phyloP scores from a whole-genome alignment of 345 rosid species.

The Geranium brycei region DNA sequence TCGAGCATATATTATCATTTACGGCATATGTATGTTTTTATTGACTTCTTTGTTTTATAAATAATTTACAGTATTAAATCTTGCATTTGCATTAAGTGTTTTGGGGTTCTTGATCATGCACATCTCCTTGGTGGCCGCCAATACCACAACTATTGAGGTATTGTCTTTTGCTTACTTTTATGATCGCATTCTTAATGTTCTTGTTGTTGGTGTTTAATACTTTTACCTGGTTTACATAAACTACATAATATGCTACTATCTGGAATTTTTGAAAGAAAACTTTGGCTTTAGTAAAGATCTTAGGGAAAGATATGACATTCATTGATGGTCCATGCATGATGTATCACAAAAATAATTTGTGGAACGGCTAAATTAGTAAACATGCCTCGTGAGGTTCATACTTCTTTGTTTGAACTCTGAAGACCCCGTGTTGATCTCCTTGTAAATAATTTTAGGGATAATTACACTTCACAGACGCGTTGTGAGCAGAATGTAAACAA shows the following conservation, averaged over 20 bases:
- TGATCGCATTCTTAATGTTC: neutral
- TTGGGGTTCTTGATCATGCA: constrained; percentile 95
- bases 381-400: too few species aligned
- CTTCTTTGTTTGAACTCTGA: too few species aligned
- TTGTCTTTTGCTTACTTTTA: constrained; percentile 1
- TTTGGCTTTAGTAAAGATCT: neutral
- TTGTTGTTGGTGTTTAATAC: neutral
- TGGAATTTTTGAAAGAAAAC: too few species aligned
- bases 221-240: too few species aligned
- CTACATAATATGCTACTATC: neutral
- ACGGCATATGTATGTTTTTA: neutral
- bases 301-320: too few species aligned
- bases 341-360: too few species aligned
- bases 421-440: too few species aligned
- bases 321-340: too few species aligned
- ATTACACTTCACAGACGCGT: too few species aligned
- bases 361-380: too few species aligned
- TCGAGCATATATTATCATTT: neutral
- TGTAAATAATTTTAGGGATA: too few species aligned
- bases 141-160: constrained; percentile 98
- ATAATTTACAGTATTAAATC: constrained; percentile 50
- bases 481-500: too few species aligned
- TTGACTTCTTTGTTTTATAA: neutral
- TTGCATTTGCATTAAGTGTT: constrained; percentile 91
- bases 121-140: constrained; percentile 62